Conservation (phyloP, 2,329 filamentous ascomycete species). For the Nannizziopsis arthrosporioides region DNA sequence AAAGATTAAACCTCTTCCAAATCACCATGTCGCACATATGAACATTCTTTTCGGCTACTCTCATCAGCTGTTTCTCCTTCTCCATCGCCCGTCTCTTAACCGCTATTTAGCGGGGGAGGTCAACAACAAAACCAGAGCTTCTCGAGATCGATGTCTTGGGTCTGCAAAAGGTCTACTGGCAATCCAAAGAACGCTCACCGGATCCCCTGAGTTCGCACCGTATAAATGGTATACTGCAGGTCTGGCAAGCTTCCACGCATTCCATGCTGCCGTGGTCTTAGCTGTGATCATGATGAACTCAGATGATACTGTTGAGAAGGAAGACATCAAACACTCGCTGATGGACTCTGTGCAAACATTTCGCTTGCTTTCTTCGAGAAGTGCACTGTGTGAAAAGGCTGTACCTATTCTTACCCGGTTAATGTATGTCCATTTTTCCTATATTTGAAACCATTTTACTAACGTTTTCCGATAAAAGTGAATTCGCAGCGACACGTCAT, state of each 20-base stretch:
- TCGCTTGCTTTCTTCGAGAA: conserved; percentile 25
- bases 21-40: conserved; percentile 30
- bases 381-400: conserved; percentile 29
- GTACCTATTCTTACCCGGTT: conserved; percentile 27
- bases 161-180: conserved; percentile 26
- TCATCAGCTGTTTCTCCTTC: conserved; percentile 29
- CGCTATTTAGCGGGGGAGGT: conserved; percentile 25
- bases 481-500: not conserved
- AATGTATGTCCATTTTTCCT: conserved; percentile 20
- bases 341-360: conserved; percentile 25
- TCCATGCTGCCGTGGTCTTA: conserved; percentile 30
- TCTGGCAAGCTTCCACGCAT: conserved; percentile 32
- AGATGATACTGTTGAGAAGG: conserved; percentile 22
- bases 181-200: conserved; percentile 25
- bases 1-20: conserved; percentile 19
- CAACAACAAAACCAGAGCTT: conserved; percentile 21
- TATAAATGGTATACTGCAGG: conserved; percentile 34
- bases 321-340: conserved; percentile 23
- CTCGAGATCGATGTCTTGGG: conserved; percentile 25
- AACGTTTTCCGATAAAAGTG: not conserved
- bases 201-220: conserved; percentile 23
- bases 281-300: conserved; percentile 22
- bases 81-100: conserved; percentile 27
- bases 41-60: conserved; percentile 33
- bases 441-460: not conserved